These are phyloP conservation scores for Stemphylium beticola DNA, from an alignment of 2,329 filamentous ascomycete genomes.

Conservation along the genomic window DNA sequence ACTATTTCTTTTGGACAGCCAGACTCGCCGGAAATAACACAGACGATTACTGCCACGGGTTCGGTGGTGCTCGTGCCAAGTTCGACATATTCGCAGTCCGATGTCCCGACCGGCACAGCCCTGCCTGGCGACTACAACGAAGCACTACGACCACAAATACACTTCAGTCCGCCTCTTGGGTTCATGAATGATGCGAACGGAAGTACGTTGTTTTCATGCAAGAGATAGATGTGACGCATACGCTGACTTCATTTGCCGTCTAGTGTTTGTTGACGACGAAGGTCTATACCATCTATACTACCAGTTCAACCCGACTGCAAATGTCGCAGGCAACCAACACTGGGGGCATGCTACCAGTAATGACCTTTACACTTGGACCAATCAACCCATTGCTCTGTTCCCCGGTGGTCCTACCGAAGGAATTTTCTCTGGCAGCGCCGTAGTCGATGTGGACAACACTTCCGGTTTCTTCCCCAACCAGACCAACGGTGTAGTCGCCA, in stretches of 20 bases:
- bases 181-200: conserved; percentile 70
- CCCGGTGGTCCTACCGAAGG: conserved; percentile 61
- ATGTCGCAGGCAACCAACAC: conserved; percentile 64
- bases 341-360: conserved; percentile 70
- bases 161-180: conserved; percentile 60
- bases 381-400: conserved; percentile 68
- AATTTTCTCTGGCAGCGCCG: conserved; percentile 62
- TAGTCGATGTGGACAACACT: conserved; percentile 68
- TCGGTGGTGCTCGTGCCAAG: too few species aligned
- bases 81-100: conserved; percentile 31
- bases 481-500: conserved; percentile 67
- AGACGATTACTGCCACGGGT: too few species aligned
- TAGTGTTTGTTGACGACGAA: conserved; percentile 62
- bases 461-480: conserved; percentile 69
- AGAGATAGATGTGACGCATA: too few species aligned
- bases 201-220: neutral
- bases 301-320: conserved; percentile 62
- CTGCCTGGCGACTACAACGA: conserved; percentile 51
- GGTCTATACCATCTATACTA: conserved; percentile 70
- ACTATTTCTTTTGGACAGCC: too few species aligned
- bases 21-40: too few species aligned
- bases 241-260: too few species aligned
- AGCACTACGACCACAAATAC: conserved; percentile 58
- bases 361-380: conserved; percentile 69
- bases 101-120: conserved; percentile 43